phyloP scores from a whole-genome alignment of 805 yeast genomes.

The Kazachstania psychrophila region DNA sequence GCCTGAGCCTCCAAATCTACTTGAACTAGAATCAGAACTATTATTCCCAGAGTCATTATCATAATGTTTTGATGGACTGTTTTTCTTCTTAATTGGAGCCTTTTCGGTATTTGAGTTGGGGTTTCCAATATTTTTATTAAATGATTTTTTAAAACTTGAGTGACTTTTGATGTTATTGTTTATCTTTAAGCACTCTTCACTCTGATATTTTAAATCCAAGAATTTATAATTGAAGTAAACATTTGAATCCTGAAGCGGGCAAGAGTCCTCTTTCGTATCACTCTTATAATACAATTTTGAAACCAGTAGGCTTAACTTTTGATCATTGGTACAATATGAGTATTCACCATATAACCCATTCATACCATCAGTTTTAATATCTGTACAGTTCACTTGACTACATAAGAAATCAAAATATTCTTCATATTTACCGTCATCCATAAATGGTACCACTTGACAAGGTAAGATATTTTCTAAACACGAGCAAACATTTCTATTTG shows the following conservation, averaged over 20 bases:
- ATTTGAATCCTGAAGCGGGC: conserved; percentile 21
- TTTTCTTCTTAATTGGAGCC: too few species aligned
- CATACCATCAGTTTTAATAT: conserved; percentile 48
- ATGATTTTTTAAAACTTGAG: too few species aligned
- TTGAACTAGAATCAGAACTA: too few species aligned
- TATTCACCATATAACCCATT: conserved; percentile 55
- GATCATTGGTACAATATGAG: conserved; percentile 57
- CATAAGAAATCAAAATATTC: conserved; percentile 52
- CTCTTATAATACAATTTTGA: conserved; percentile 49
- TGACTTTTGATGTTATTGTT: not conserved
- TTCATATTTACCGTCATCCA: conserved; percentile 41
- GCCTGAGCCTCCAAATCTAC: too few species aligned
- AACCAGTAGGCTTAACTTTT: conserved; percentile 52
- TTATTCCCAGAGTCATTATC: too few species aligned
- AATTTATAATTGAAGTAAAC: conserved; percentile 15
- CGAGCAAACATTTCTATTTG: conserved; percentile 49
- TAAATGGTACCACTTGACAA: conserved; percentile 47
- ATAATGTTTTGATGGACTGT: too few species aligned
- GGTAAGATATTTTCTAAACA: conserved; percentile 47
- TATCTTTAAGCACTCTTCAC: not conserved
- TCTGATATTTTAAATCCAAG: not conserved
- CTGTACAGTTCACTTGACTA: conserved; percentile 47
- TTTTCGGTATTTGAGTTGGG: too few species aligned
- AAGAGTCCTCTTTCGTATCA: conserved; percentile 29
- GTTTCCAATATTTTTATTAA: too few species aligned